phyloP scores from a whole-genome alignment of 2,329 filamentous ascomycete species.

The Stagonosporopsis chrysanthemi region DNA sequence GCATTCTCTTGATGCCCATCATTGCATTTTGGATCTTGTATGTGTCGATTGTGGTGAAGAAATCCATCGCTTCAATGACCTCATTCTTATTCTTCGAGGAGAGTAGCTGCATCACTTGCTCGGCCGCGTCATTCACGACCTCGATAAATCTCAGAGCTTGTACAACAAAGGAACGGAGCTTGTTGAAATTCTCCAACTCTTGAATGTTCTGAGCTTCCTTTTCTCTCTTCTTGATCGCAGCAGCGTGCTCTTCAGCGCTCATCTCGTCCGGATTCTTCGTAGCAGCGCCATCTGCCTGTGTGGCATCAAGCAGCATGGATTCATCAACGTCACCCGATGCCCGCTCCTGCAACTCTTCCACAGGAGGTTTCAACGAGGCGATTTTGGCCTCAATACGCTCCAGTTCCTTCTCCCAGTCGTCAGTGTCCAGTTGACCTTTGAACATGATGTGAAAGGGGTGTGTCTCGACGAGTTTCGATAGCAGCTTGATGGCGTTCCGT shows the following conservation, averaged over 20 bases:
- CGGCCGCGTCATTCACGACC: constrained; percentile 82
- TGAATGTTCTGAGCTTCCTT: constrained; percentile 90
- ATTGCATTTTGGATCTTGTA: constrained; percentile 97
- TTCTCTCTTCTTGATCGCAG: constrained; percentile 77
- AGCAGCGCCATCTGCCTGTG: constrained; percentile 67
- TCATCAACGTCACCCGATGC: constrained; percentile 73
- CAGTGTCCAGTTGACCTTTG: constrained; percentile 76
- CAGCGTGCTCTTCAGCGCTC: constrained; percentile 80
- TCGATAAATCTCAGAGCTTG: constrained; percentile 95
- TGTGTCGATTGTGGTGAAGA: constrained; percentile 92
- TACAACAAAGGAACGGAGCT: constrained; percentile 89
- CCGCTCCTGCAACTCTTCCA: constrained; percentile 74
- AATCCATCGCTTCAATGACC: constrained; percentile 98
- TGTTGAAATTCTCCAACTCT: constrained; percentile 83
- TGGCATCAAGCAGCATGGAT: constrained; percentile 85
- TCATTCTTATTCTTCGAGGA: constrained; percentile 98
- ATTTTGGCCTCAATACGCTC: constrained; percentile 85
- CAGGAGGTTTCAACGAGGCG: constrained; percentile 79
- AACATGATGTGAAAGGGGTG: constrained; percentile 79
- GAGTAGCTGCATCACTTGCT: constrained; percentile 82
- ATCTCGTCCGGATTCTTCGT: constrained; percentile 67
- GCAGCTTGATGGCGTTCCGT: constrained; percentile 90
- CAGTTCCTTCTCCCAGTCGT: constrained; percentile 84
- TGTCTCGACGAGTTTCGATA: constrained; percentile 87
- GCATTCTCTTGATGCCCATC: constrained; percentile 90